Evolutionary conservation across 352 stramenopile species (phyloP).

Genomic region (Phytophthora europaea): DNA sequence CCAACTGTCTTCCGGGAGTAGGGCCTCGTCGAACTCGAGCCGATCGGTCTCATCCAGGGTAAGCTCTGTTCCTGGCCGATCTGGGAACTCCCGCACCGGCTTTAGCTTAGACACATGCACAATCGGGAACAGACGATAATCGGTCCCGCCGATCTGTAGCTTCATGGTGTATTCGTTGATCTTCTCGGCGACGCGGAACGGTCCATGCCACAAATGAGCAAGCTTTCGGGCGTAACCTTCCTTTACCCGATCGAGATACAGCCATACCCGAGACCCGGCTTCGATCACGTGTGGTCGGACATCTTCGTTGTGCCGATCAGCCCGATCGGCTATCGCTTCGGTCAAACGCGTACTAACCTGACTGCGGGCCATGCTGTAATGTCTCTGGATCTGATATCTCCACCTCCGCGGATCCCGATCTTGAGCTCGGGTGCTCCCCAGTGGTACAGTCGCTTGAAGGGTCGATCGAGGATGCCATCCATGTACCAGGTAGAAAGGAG

Average conservation of each 20-base stretch:
- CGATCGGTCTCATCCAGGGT: background rate
- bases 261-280: background rate
- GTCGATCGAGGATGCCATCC: background rate
- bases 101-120: background rate
- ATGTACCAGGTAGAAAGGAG: background rate
- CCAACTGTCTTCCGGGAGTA: constrained; percentile 3
- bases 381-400: background rate
- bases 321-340: background rate
- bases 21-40: constrained; percentile 1
- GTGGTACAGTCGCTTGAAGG: background rate
- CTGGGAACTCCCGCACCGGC: background rate
- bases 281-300: background rate
- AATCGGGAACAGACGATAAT: background rate
- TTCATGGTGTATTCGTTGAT: background rate
- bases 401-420: background rate
- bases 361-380: background rate
- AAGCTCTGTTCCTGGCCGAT: background rate
- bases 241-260: background rate
- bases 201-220: background rate
- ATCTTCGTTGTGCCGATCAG: background rate
- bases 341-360: background rate
- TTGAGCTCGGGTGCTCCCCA: background rate
- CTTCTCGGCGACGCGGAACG: background rate
- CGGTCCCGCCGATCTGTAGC: background rate
- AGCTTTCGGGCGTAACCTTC: background rate